phyloP scores from a whole-genome alignment of 2,329 filamentous ascomycete genomes.

The Pseudopyrenochaeta lycopersici region DNA sequence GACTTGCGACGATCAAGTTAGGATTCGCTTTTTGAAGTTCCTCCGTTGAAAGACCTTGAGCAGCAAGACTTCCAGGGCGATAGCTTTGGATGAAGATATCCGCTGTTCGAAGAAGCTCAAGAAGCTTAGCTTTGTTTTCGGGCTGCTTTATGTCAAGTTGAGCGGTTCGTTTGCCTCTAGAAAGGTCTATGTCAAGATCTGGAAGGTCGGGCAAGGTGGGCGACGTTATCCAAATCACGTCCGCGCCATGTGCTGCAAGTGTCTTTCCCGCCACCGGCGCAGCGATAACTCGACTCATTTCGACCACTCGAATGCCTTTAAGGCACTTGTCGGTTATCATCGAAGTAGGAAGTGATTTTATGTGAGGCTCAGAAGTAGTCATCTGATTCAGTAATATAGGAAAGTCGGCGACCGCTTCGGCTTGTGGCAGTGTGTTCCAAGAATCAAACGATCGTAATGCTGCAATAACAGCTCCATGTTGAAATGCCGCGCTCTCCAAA shows the following conservation, averaged over 20 bases:
- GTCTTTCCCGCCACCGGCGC: constrained; percentile 54
- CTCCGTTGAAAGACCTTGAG: constrained; percentile 53
- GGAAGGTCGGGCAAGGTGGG: constrained; percentile 54
- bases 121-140: constrained; percentile 52
- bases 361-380: constrained; percentile 15
- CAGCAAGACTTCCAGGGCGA: constrained; percentile 58
- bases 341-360: neutral
- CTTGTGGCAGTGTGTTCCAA: constrained; percentile 63
- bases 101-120: constrained; percentile 56
- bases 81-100: constrained; percentile 66
- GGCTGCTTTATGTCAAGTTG: constrained; percentile 58
- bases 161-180: constrained; percentile 59
- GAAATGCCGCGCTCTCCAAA: constrained; percentile 58
- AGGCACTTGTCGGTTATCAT: constrained; percentile 42
- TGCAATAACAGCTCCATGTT: constrained; percentile 56
- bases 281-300: constrained; percentile 56
- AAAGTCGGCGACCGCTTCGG: constrained; percentile 53
- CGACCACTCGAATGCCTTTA: constrained; percentile 52
- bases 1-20: constrained; percentile 59
- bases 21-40: constrained; percentile 53
- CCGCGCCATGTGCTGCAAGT: constrained; percentile 56
- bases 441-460: constrained; percentile 60
- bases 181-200: constrained; percentile 53
- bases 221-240: constrained; percentile 58
- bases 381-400: constrained; percentile 58